phyloP scores from a whole-genome alignment of 1,139 yeast genomes.

The Diutina ranongensis region DNA sequence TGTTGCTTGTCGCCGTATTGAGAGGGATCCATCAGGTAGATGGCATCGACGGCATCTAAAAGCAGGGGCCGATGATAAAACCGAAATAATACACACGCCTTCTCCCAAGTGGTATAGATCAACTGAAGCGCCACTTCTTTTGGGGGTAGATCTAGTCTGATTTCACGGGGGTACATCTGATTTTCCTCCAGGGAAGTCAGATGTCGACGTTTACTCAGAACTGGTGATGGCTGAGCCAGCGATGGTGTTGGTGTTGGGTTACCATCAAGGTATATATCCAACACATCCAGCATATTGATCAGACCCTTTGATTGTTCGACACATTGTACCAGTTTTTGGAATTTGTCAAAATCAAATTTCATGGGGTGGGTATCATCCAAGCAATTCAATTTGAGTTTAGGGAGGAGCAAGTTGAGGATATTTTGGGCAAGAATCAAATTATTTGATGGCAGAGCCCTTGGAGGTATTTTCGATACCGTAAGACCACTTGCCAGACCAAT shows the following conservation, averaged over 20 bases:
- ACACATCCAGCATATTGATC: constrained; percentile 15
- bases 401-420: constrained; percentile 30
- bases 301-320: constrained; percentile 15
- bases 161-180: constrained; percentile 19
- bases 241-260: constrained; percentile 8
- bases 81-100: constrained; percentile 74
- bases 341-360: constrained; percentile 24
- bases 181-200: constrained; percentile 4
- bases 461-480: not conserved
- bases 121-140: constrained; percentile 61
- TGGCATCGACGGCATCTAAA: constrained; percentile 46
- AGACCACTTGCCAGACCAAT: not conserved
- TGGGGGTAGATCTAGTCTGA: constrained; percentile 65
- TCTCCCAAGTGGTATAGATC: constrained; percentile 71
- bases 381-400: constrained; percentile 31
- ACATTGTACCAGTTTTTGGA: constrained; percentile 16
- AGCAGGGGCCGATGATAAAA: constrained; percentile 82
- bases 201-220: constrained; percentile 8
- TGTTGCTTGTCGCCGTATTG: constrained; percentile 66
- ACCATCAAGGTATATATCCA: constrained; percentile 18
- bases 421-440: constrained; percentile 11
- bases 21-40: constrained; percentile 53
- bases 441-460: constrained; percentile 5
- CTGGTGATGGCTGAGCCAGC: constrained; percentile 8
- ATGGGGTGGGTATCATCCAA: constrained; percentile 20